phyloP scores from a whole-genome alignment of 805 yeast genomes.

The Maudiozyma pseudohumilis region DNA sequence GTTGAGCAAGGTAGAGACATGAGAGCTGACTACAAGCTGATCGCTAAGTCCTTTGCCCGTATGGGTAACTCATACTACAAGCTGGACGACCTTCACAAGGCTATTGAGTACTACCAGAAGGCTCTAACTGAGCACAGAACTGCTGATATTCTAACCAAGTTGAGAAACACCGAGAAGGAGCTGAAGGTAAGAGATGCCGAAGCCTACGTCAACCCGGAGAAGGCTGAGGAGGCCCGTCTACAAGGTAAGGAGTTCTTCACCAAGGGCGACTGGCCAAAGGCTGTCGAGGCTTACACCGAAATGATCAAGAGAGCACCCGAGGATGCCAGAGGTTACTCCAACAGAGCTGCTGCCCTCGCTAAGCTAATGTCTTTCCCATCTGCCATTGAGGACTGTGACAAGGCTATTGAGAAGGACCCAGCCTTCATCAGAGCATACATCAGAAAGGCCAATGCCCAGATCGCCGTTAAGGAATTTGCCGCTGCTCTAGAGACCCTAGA shows the following conservation, averaged over 20 bases:
- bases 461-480: constrained; percentile 81
- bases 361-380: constrained; percentile 96
- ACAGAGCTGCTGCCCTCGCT: constrained; percentile 94
- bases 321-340: constrained; percentile 93
- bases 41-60: constrained; percentile 91
- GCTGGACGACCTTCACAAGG: constrained; percentile 58
- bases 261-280: constrained; percentile 92
- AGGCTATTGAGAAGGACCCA: constrained; percentile 83
- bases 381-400: constrained; percentile 84
- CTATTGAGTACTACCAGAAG: constrained; percentile 73
- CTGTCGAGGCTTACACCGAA: constrained; percentile 89
- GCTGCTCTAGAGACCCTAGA: constrained; percentile 74
- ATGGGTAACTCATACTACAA: constrained; percentile 77
- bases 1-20: constrained; percentile 81
- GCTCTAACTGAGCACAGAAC: constrained; percentile 96
- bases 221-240: constrained; percentile 92
- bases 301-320: constrained; percentile 95
- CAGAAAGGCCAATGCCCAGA: constrained; percentile 90
- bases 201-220: constrained; percentile 76
- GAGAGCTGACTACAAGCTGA: constrained; percentile 83
- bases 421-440: constrained; percentile 87
- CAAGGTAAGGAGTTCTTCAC: constrained; percentile 84
- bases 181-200: constrained; percentile 68
- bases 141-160: constrained; percentile 80
- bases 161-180: constrained; percentile 80